Evolutionary conservation across 1,284 basidiomycete genomes (phyloP), one percentile per base, ranked within the genome.

Genomic region (Puccinia brachypodii): DNA sequence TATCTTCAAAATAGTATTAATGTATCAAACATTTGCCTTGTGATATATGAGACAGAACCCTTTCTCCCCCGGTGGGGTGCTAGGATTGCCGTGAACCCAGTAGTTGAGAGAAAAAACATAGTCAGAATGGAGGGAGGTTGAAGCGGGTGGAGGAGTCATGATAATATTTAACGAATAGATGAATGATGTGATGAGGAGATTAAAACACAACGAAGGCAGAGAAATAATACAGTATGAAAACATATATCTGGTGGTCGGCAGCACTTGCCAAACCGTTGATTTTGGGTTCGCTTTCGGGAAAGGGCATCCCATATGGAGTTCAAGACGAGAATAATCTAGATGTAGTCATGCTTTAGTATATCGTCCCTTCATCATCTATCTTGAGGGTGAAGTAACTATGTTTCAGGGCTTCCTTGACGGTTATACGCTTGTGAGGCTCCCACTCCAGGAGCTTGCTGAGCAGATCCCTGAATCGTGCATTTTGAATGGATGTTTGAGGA

Each of bases 361-460:
- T 42, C 25, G 78, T 81, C 31, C 78, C 78, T 64, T 81, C 78
- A 66, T 81, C 78, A 50, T 81, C 78, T 62, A 81, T 81, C 53
- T 81, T 81, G 13, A 81, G 71, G 16, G 68, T 81, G 68, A 96
- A 94, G 87, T 95, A 98, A 7, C 92, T 92, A 86, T 97, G 95
- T 81, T 90, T 89, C 81, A 98, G 90, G 28, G 96, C 96, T 66
- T 95, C 92, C 85, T 91, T 90, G 64, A 97, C 95, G 25, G 92
- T 92, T 84, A 95, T 92, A 84, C 95, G 91, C 84, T 93, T 91
- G 1, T 90, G 89, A 47, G 95, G 95, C 87, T 99, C 96, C 87
- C 96, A 99, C 82, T 92, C 92, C 68, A 99, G 90, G 82, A 99
- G 89, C 85, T 91, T 92, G 85, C 91, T 90, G 83, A 99, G 92